phyloP scores from a whole-genome alignment of 2,329 filamentous ascomycete genomes.

The Furcasterigmium sp. region DNA sequence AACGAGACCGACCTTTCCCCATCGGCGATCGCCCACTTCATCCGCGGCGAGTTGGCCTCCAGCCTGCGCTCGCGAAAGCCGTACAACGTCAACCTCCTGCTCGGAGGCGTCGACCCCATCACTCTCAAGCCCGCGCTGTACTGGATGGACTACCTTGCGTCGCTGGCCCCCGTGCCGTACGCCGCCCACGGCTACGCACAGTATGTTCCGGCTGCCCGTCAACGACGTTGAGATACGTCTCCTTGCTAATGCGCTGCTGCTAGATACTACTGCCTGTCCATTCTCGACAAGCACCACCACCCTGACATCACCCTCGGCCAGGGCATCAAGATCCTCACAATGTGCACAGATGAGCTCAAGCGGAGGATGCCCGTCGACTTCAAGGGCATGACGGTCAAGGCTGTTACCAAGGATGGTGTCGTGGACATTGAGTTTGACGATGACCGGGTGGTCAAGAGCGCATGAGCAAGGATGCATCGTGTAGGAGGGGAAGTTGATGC shows the following conservation, averaged over 20 bases:
- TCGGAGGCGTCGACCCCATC: slow-evolving; percentile 90
- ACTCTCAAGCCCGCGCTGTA: slow-evolving; percentile 86
- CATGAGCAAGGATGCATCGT: no score
- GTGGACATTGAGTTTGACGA: slow-evolving; percentile 81
- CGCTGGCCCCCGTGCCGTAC: slow-evolving; percentile 83
- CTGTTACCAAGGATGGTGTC: slow-evolving; percentile 91
- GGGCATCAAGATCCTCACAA: slow-evolving; percentile 84
- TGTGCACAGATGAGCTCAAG: slow-evolving; percentile 97
- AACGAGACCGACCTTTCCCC: slow-evolving; percentile 91
- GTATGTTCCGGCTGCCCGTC: slow-evolving; percentile 44
- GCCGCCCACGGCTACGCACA: slow-evolving; percentile 98
- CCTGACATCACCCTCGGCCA: slow-evolving; percentile 86
- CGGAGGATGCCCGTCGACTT: slow-evolving; percentile 96
- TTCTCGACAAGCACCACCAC: slow-evolving; percentile 97
- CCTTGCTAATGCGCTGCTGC: neutral
- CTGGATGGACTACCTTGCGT: slow-evolving; percentile 96
- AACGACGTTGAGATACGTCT: neutral
- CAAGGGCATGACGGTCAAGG: slow-evolving; percentile 94
- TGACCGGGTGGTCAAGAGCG: slow-evolving; percentile 62
- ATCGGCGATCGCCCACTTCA: slow-evolving; percentile 84
- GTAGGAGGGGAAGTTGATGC: no score
- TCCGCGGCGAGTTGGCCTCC: slow-evolving; percentile 86
- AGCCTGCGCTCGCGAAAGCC: slow-evolving; percentile 88
- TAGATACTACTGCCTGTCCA: slow-evolving; percentile 95
- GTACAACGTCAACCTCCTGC: slow-evolving; percentile 93